Evolutionary conservation across 1,284 basidiomycete genomes (phyloP), one percentile per base, ranked within the genome.

Genomic region (Apiotrichum mycotoxinovorans): DNA sequence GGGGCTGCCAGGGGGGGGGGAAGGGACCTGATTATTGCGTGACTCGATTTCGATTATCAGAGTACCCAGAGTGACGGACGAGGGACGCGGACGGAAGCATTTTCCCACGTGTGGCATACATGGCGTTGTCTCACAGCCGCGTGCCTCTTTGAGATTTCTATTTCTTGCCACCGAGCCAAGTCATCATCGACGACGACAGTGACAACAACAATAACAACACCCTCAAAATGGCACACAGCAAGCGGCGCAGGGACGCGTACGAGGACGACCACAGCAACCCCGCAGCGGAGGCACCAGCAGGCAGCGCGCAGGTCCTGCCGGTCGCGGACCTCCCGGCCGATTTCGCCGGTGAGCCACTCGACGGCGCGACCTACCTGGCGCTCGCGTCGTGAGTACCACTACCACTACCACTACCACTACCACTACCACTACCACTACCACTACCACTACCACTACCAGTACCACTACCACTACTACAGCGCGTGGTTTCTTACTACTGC

Each of bases 281-380:
- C 30, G 30, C 12, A 12, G 7, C 30, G 7, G 7, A 5, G 30
- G 54, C 25, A 4, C 50, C 55, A 14, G 41, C 25, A 10, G 49
- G 62, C 25, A 33, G 8, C 35, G 52, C 50, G 8, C 67, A 67
- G 51, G 67, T 61, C 33, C 60, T 74, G 4, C 72, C 72, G 4
- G 61, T 74, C 15, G 70, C 67, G 2, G 56, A 62, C 10, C 56
- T 74, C 2, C 63, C 66, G 11, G 66, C 57, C 18, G 66, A 69
- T 54, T 72, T 71, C 54, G 59, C 62, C 51, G 71, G 70, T 22
- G 60, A 64, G 42, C 64, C 67, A 1, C 22, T 54, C 14, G 67
- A 72, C 45, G 72, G 72, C 34, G 66, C 69, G 23, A 65, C 69
- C 34, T 74, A 67, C 45, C 60, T 74, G 2, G 71, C 72, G 2